A percentile compares a stretch with the other conserved stretches of the same genome.
These are phyloP conservation scores for Shiraia bambusicola DNA, from an alignment of 2,329 filamentous ascomycete species.

Conservation along the genomic window DNA sequence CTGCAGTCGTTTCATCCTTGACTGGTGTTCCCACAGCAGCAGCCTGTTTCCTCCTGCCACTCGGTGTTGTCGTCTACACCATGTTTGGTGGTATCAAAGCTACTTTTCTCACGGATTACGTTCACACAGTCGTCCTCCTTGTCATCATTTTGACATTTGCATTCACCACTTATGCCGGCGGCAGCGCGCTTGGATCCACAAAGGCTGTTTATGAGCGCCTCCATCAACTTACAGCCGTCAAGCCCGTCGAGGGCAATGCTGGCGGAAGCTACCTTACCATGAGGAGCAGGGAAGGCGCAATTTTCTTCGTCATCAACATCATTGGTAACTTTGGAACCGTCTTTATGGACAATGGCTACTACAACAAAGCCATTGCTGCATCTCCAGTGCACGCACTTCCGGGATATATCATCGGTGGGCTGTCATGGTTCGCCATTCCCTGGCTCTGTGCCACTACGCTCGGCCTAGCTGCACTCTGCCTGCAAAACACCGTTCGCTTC, in stretches of 20 bases:
- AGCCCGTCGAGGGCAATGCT: constrained; percentile 77
- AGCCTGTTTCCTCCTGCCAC: constrained; percentile 78
- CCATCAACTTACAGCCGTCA: constrained; percentile 63
- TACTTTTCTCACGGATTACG: constrained; percentile 72
- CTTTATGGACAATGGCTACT: constrained; percentile 79
- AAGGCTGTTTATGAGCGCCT: constrained; percentile 76
- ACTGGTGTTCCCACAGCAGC: constrained; percentile 74
- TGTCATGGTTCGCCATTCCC: constrained; percentile 53
- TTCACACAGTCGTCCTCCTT: constrained; percentile 81
- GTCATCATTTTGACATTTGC: constrained; percentile 84
- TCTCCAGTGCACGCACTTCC: constrained; percentile 82
- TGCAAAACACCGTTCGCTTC: constrained; percentile 45
- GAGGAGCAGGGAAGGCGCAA: constrained; percentile 74
- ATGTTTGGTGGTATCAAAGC: constrained; percentile 72
- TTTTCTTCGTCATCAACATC: constrained; percentile 90
- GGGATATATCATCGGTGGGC: constrained; percentile 53
- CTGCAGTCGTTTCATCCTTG: constrained; percentile 58
- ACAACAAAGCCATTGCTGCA: constrained; percentile 90
- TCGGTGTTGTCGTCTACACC: constrained; percentile 81
- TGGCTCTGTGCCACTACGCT: constrained; percentile 52
- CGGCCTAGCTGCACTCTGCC: constrained; percentile 48
- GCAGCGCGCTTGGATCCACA: constrained; percentile 71
- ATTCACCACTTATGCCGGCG: constrained; percentile 77
- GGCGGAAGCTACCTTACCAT: constrained; percentile 85
- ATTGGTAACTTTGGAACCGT: constrained; percentile 82